Evolutionary conservation across 495 filamentous ascomycete genomes (phyloP), one percentile per base, ranked within the genome.

Genomic region (Hamigera avellanea): DNA sequence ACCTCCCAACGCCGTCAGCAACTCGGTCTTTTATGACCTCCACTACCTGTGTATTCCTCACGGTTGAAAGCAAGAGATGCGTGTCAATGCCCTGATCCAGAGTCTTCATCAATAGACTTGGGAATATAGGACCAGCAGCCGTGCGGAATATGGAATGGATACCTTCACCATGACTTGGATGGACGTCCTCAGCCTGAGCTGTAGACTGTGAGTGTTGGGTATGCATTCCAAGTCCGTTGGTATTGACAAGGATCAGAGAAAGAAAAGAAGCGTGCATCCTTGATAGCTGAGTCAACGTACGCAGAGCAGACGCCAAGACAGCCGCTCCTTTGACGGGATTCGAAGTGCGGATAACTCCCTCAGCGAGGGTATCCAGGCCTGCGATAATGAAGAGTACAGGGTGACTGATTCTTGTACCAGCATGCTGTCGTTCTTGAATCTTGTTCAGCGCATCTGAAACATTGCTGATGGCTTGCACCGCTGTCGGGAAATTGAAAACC

Each of bases 21-120:
- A 45, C 39, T 3, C 64, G 53, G 44, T 65, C 62, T 36, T 68
- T 68, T 26, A 68, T 50, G 2, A 66, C 56, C 37, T 68, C 64
- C 1, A 62, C 51, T 8, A 65, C 52, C 14, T 31, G 34, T 6
- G 33, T 37, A 1, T 35, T 35, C 32, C 43, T 53, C 10, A 49
- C 39, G 18, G 36, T 50, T n/a, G 59, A 63, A 13, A 64, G 27
- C 12, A 68, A 40, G 2, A 68, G 39, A 49, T 68, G 64, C 3
- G 42, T 50, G 49, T 68, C 64, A 7, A 61, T 54, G 0, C 57
- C 64, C 29, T 61, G 57, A 32, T 68, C 64, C 27, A 66, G 19
- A 2, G 57, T 61, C 38, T 51, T 55, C 53, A 58, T 59, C 16
- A 64, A 41, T 10, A 68, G 44, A 26, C 43, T 65, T 6, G 56